Conservation (phyloP, 2,329 filamentous ascomycete species). For the Sordariomycetes sp. region DNA sequence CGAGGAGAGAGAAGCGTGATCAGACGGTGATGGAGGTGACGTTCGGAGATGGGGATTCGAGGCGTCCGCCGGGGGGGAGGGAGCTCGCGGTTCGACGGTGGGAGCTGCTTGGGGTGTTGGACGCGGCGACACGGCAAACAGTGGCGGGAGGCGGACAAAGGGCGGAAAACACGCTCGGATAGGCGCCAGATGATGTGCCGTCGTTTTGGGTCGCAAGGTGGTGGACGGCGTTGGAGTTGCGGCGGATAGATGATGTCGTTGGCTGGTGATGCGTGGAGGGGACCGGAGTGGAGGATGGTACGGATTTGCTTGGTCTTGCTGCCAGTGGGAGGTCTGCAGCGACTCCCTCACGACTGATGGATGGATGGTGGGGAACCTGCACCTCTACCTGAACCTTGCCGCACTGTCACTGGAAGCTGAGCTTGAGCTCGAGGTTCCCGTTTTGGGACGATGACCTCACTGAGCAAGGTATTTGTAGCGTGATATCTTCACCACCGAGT, state of each 20-base stretch:
- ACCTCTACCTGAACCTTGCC: too few relatives aligned
- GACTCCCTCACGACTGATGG: slow-evolving; percentile 2
- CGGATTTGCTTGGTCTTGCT: not conserved
- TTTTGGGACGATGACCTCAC: too few relatives aligned
- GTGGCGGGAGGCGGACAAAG: too few relatives aligned
- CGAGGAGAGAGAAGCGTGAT: not conserved
- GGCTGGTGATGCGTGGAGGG: slow-evolving; percentile 4
- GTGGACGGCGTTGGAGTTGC: slow-evolving; percentile 4
- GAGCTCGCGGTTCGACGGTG: too few relatives aligned
- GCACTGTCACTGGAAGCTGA: not conserved
- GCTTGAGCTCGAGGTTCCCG: not conserved
- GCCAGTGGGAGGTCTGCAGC: not conserved
- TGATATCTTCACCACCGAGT: too few relatives aligned
- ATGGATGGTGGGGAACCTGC: slow-evolving; percentile 3
- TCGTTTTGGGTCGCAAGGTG: too few relatives aligned
- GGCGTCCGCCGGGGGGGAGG: not conserved
- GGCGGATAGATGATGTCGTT: slow-evolving; percentile 15
- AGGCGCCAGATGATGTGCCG: slow-evolving; percentile 1
- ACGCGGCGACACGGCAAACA: too few relatives aligned
- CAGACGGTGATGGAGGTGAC: not conserved
- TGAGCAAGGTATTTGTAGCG: too few relatives aligned
- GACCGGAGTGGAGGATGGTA: not conserved
- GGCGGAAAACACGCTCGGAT: too few relatives aligned
- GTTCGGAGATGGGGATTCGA: slow-evolving; percentile 1
- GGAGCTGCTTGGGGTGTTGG: too few relatives aligned